Percentiles rank a stretch among this genome's conserved stretches.
Conservation (phyloP, 495 filamentous ascomycete genomes). For the Pyrenula aspistea region DNA sequence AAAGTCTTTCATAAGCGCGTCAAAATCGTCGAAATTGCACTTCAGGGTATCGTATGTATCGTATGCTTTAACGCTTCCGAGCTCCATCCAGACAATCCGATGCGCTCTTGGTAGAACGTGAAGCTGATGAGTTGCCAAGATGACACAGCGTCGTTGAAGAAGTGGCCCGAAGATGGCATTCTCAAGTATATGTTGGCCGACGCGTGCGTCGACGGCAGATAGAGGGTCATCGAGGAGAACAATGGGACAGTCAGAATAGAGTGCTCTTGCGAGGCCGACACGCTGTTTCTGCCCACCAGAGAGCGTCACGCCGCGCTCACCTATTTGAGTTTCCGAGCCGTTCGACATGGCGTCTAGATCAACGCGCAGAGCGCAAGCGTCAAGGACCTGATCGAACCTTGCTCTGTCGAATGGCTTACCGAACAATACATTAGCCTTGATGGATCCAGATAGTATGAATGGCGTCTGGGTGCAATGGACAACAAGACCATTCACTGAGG, state of each 20-base stretch:
- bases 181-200: conserved; percentile 14
- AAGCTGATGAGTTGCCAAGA: conserved; percentile 13
- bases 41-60: conserved; percentile 11
- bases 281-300: conserved; percentile 75
- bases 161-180: conserved; percentile 7
- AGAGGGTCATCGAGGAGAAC: conserved; percentile 38
- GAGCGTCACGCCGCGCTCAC: conserved; percentile 70
- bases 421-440: conserved; percentile 7
- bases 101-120: conserved; percentile 10
- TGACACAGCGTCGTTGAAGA: conserved; percentile 3
- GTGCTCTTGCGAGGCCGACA: conserved; percentile 42
- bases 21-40: conserved; percentile 5
- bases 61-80: conserved; percentile 17
- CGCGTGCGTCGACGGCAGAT: conserved; percentile 38
- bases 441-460: conserved; percentile 7
- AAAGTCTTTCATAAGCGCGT: conserved; percentile 4
- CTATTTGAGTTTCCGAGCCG: conserved; percentile 66
- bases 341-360: conserved; percentile 70
- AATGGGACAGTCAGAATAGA: conserved; percentile 37
- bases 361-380: conserved; percentile 56
- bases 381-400: conserved; percentile 23
- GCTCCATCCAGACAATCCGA: conserved; percentile 12
- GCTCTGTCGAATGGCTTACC: conserved; percentile 5
- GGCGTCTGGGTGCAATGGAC: conserved; percentile 7
- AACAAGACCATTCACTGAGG: conserved; percentile 1